Evolutionary conservation across 768 basidiomycete species (phyloP).

Genomic region (Gautieria morchelliformis): DNA sequence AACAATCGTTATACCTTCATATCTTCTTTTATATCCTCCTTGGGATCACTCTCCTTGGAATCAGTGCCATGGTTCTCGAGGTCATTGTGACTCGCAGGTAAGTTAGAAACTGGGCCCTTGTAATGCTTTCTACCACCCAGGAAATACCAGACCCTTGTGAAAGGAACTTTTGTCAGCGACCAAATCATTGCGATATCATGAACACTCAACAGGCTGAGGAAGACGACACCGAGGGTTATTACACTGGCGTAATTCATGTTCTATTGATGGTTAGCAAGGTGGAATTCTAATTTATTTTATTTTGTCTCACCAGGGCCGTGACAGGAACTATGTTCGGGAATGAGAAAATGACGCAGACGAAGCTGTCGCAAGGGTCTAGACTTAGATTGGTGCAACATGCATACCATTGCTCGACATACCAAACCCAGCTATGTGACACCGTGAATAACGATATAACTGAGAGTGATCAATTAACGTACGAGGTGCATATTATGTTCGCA

Average conservation of each 20-base stretch:
- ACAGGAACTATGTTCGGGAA: slow-evolving; percentile 64
- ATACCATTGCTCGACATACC: slow-evolving; percentile 20
- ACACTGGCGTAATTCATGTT: slow-evolving; percentile 84
- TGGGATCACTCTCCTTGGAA: background rate
- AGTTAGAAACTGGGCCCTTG: slow-evolving; percentile 47
- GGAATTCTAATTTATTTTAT: no score
- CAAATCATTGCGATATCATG: background rate
- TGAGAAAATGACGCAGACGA: slow-evolving; percentile 62
- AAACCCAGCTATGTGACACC: slow-evolving; percentile 35
- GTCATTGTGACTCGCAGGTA: slow-evolving; percentile 13
- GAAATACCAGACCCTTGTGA: slow-evolving; percentile 40
- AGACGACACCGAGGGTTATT: slow-evolving; percentile 43
- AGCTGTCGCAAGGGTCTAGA: background rate
- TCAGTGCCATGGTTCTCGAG: background rate
- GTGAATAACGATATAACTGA: background rate
- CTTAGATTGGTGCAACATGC: background rate
- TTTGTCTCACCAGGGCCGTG: slow-evolving; percentile 27
- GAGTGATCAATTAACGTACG: slow-evolving; percentile 11
- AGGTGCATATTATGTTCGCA: slow-evolving; percentile 55
- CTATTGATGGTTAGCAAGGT: background rate
- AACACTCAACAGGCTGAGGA: slow-evolving; percentile 35
- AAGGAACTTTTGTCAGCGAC: slow-evolving; percentile 3
- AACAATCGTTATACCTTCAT: background rate
- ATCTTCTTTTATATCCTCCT: background rate
- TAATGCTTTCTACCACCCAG: slow-evolving; percentile 45